These are phyloP conservation scores for Potentilla sterilis DNA, from an alignment of 306 rosid species.

Conservation along the genomic window DNA sequence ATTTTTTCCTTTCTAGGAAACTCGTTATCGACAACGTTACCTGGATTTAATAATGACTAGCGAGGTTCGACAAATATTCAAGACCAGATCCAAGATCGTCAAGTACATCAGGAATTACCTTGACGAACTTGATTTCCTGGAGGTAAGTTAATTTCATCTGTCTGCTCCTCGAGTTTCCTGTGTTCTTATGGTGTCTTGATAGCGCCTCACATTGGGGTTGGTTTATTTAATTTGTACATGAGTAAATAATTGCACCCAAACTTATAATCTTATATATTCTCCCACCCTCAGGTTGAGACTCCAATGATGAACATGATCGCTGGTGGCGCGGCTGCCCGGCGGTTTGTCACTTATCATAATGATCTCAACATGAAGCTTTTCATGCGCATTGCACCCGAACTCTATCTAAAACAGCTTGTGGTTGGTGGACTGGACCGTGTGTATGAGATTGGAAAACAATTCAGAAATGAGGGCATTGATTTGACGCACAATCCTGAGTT, in stretches of 20 bases:
- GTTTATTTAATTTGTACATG: too few species aligned
- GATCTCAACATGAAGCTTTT: conserved; percentile 80
- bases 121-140: conserved; percentile 81
- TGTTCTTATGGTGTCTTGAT: background rate
- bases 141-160: conserved; percentile 56
- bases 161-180: background rate
- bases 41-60: conserved; percentile 82
- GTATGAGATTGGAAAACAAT: conserved; percentile 97
- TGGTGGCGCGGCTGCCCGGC: conserved; percentile 97
- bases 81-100: conserved; percentile 66
- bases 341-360: conserved; percentile 87
- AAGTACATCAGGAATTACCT: conserved; percentile 64
- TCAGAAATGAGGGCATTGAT: conserved; percentile 97
- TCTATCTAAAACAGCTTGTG: conserved; percentile 84
- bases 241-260: too few species aligned
- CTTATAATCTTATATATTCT: conserved; percentile 8
- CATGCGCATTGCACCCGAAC: conserved; percentile 96
- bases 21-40: conserved; percentile 84
- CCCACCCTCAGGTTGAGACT: conserved; percentile 73
- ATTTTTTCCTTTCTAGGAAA: conserved; percentile 49
- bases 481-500: conserved; percentile 95
- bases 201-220: background rate
- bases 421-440: conserved; percentile 97
- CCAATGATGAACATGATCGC: conserved; percentile 99
- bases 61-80: conserved; percentile 84